phyloP scores from a whole-genome alignment of 129 eudicot genomes.

The Logfia minima region DNA sequence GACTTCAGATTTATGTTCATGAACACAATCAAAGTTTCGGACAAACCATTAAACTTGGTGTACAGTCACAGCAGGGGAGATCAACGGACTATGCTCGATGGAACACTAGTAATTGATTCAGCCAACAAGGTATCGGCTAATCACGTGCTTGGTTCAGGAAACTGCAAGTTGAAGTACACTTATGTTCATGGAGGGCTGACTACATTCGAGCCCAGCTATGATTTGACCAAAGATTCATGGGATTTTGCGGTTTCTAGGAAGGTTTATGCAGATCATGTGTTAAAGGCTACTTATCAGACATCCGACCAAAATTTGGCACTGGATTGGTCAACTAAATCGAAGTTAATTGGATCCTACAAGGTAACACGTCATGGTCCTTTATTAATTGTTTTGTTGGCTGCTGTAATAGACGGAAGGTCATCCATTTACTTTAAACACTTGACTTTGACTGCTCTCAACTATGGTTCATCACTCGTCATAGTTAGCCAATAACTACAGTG shows the following conservation, averaged over 20 bases:
- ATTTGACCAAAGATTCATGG: constrained; percentile 70
- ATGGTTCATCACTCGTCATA: not conserved
- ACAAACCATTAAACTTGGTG: constrained; percentile 78
- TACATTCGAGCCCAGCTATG: constrained; percentile 87
- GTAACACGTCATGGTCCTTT: constrained; percentile 37
- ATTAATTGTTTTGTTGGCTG: not conserved
- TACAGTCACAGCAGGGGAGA: constrained; percentile 70
- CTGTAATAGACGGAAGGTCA: not conserved
- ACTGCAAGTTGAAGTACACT: constrained; percentile 66
- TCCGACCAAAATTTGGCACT: constrained; percentile 61
- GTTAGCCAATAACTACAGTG: not conserved
- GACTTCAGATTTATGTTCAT: constrained; percentile 82
- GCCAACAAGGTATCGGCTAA: constrained; percentile 79
- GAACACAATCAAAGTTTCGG: constrained; percentile 73
- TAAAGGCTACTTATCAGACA: constrained; percentile 72
- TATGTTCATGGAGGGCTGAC: constrained; percentile 70
- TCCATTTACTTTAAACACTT: not conserved
- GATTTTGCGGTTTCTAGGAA: constrained; percentile 72
- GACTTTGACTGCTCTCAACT: not conserved
- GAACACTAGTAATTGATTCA: constrained; percentile 72
- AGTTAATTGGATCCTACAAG: constrained; percentile 71
- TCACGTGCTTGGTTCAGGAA: constrained; percentile 67
- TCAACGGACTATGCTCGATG: constrained; percentile 69
- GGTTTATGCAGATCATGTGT: constrained; percentile 59
- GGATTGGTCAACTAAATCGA: constrained; percentile 73